These are phyloP conservation scores for Hypoxylon sp. DNA, from an alignment of 2,329 filamentous ascomycete species.

Conservation along the genomic window DNA sequence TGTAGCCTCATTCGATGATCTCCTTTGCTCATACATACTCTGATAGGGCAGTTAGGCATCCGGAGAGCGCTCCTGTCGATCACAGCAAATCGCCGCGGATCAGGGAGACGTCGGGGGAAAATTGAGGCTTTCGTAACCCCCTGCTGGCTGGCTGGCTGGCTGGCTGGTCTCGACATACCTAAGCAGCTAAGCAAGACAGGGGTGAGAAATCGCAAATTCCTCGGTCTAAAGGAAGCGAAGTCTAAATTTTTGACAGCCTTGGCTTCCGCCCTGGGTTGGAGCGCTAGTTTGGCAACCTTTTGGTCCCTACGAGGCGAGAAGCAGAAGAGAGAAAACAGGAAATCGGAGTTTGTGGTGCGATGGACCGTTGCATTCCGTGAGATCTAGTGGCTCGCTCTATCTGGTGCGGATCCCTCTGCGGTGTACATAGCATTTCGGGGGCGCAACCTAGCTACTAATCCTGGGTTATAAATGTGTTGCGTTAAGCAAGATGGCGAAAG, in stretches of 20 bases:
- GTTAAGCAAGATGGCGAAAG: not conserved
- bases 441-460: constrained; percentile 3
- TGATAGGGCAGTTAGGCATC: not conserved
- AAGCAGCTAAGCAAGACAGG: too few relatives aligned
- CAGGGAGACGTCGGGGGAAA: not conserved
- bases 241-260: constrained; percentile 9
- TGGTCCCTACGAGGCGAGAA: not conserved
- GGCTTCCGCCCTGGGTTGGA: not conserved
- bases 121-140: not conserved
- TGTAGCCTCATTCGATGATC: not conserved
- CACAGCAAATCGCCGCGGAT: not conserved
- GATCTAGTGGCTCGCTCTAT: constrained; percentile 16
- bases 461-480: not conserved
- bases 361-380: constrained; percentile 4
- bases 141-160: too few relatives aligned
- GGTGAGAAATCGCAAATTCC: too few relatives aligned
- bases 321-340: too few relatives aligned
- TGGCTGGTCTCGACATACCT: too few relatives aligned
- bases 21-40: not conserved
- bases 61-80: not conserved
- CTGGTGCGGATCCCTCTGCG: constrained; percentile 13
- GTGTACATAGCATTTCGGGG: not conserved
- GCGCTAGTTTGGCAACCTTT: not conserved
- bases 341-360: constrained; percentile 3
- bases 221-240: not conserved